Base-by-base conservation (phyloP, 2,329 filamentous ascomycete genomes). In the Sporothrix pallida region DNA sequence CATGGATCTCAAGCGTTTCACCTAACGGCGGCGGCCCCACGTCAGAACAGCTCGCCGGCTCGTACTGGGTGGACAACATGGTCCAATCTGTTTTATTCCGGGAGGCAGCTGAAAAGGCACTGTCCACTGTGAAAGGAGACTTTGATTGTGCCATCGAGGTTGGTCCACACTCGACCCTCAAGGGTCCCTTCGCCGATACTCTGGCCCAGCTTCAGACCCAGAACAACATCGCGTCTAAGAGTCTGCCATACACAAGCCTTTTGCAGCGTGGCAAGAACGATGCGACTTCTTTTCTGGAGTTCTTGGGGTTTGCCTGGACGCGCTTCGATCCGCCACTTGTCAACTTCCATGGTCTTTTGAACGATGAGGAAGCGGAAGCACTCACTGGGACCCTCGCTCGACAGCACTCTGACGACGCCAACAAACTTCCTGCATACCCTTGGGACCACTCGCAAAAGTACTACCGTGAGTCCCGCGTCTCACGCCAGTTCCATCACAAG, bases 71-170 rank as follows among this genome's bases (percentile, higher is more conserved):
- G 3, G 74, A 78, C 6, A 80, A 82, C 72, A 77, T 81, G 50
- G 75, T 77, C 13, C 75, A 77, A 8, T 77, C 80, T 1, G 81
- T 82, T 0, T 76, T 72, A 1, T 82, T 82, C 72, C 75, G 52
- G 0, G 70, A 71, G 12, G 74, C 74, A 5, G 20, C 72, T 2
- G 58, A 70, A 5, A 46, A 26, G 4, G 70, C 76, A 48, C 12
- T 76, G 15, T 68, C 73, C 10, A 76, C 1, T 62, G 75, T 3
- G 63, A 65, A 15, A 78, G 77, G 0, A 70, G 76, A 0, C 80
- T 83, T 74, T 42, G 81, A 84, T 65, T 78, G 82, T 10, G 81
- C 77, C n/a, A 77, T 80, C 8, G 79, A 80, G 67, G 74, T 80
- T 13, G 80, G 79, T 0, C 79, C 79, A 0, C 79, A 81, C 68